Conservation (phyloP, 2,329 filamentous ascomycete genomes). For the Cryphonectria parasitica region DNA sequence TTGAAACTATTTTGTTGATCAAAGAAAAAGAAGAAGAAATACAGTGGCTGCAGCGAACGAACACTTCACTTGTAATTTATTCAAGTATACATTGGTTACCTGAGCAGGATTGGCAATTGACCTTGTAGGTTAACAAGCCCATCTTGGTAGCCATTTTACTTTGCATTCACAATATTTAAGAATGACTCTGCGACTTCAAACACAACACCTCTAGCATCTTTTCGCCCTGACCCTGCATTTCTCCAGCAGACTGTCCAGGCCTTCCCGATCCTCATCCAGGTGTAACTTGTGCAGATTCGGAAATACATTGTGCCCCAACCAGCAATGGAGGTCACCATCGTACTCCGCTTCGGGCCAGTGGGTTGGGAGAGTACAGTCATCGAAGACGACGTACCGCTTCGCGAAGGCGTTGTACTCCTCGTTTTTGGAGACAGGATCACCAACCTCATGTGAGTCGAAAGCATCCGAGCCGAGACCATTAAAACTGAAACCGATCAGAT, state of each 20-base stretch:
- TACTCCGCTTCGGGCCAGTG: constrained; percentile 6
- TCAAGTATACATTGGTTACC: too few species aligned
- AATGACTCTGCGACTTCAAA: background rate
- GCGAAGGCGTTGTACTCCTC: background rate
- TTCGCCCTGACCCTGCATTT: background rate
- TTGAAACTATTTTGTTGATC: too few species aligned
- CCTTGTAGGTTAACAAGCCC: background rate
- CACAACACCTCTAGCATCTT: background rate
- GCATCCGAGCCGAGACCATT: background rate
- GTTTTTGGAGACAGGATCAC: too few species aligned
- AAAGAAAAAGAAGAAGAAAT: too few species aligned
- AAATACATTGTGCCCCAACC: background rate
- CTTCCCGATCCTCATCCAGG: constrained; percentile 11
- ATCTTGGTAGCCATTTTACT: background rate
- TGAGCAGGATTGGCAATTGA: background rate
- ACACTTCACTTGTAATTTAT: too few species aligned
- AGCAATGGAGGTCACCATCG: background rate
- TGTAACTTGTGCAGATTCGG: constrained; percentile 14
- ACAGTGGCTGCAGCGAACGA: too few species aligned
- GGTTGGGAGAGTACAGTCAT: constrained; percentile 5
- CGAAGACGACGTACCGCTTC: constrained; percentile 15
- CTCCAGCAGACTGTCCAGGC: constrained; percentile 6
- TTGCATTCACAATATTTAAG: background rate
- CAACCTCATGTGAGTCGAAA: background rate
- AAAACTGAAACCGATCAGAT: constrained; percentile 20